Evolutionary conservation across 495 filamentous ascomycete species (phyloP).

Genomic region (Podospora didyma): DNA sequence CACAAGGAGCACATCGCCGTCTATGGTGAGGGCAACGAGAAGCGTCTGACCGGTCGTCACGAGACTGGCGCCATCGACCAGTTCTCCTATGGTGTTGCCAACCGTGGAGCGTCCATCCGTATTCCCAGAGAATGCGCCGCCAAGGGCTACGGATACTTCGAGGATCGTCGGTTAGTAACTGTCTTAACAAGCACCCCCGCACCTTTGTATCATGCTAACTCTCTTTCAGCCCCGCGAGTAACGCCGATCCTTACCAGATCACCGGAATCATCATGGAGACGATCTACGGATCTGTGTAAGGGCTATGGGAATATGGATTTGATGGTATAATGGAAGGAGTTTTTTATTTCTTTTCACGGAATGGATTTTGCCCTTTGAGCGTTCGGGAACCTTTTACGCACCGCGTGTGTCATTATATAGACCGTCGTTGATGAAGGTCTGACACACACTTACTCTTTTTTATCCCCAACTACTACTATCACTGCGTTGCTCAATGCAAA

Average conservation of each 20-base stretch:
- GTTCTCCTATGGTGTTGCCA: slow-evolving; percentile 93
- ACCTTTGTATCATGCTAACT: too few species aligned
- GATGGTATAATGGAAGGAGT: not conserved
- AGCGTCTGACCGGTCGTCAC: slow-evolving; percentile 89
- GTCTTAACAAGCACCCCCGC: not conserved
- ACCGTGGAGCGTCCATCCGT: slow-evolving; percentile 87
- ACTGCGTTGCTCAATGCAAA: too few species aligned
- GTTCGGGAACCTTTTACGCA: not conserved
- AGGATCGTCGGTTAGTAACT: slow-evolving; percentile 60
- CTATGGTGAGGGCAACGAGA: slow-evolving; percentile 90
- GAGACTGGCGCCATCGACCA: slow-evolving; percentile 91
- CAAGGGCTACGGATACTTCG: slow-evolving; percentile 97
- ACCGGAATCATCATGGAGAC: slow-evolving; percentile 36
- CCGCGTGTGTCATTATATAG: not conserved
- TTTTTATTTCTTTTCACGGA: not conserved
- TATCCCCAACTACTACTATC: too few species aligned
- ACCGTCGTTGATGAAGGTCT: not conserved
- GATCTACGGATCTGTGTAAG: slow-evolving; percentile 5
- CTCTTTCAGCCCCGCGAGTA: slow-evolving; percentile 88
- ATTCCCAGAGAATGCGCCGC: slow-evolving; percentile 86
- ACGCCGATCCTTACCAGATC: slow-evolving; percentile 84
- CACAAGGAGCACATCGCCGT: slow-evolving; percentile 95
- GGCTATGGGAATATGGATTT: not conserved
- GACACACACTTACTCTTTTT: not conserved
- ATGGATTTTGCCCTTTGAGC: slow-evolving; percentile 1